Base-by-base conservation (phyloP, 140 eudicot genomes). In the Anethum foeniculum region DNA sequence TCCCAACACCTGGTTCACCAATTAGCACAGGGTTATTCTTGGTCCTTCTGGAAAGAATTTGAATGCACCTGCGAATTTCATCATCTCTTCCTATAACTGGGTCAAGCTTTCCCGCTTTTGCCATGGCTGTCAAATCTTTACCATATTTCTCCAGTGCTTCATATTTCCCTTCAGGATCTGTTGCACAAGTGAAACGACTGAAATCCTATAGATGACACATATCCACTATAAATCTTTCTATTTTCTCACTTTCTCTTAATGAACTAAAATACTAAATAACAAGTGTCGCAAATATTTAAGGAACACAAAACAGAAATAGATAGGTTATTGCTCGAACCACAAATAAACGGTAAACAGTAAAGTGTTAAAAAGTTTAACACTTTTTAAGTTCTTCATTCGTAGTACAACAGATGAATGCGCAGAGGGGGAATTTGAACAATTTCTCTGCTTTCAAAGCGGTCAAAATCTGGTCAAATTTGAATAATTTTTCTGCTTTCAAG, bases 1-100 rank as follows among this genome's bases (percentile, higher is more conserved):
- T 96, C 77, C 99, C 99, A 39, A 96, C 99, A 83, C 99, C 99
- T 58, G 99, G 99, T 85, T 96, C 99, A 51, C 99, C 99, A 82
- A 96, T 96, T 76, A 96, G 90, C 64, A 96, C 98, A 79, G 99
- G 98, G 73, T 96, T 96, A 76, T 96, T 96, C 90, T 96, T 96
- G 44, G 99, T 96, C 88, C 99, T 96, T 82, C 98, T 88, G 32
- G 98, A 92, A 56, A 96, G 97, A 80, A 96, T 96, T 82, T 93
- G 98, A 46, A 96, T 96, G 84, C 98, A 91, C 88, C 98, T 91
- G 16, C 97, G 93, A 77, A 96, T 96, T 77, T 92, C 99, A 80
- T 96, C 98, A 86, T 93, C 99, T 81, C 99, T 91, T 85, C 99
- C 98, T 51, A 96, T 96, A 5, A 96, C 99, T 52, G 99, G 99